Conservation (phyloP, 805 yeast genomes). For the Kodamaea leandrae region DNA sequence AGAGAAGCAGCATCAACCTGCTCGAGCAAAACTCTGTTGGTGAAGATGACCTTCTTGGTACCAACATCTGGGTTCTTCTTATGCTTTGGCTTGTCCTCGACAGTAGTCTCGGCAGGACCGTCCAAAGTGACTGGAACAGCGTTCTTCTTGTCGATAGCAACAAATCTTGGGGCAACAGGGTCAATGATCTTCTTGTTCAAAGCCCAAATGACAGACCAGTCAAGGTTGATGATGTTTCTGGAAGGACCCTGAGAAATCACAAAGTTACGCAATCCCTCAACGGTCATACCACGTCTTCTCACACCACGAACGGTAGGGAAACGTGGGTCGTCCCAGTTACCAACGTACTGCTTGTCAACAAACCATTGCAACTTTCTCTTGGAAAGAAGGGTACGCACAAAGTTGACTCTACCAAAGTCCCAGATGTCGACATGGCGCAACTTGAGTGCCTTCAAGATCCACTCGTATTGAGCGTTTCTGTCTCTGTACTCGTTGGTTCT, state of each 20-base stretch:
- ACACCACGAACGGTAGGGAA: conserved; percentile 99
- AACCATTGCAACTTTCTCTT: conserved; percentile 99
- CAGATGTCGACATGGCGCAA: conserved; percentile 93
- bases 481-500: conserved; percentile 99
- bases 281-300: conserved; percentile 99
- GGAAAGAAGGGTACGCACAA: conserved; percentile 89
- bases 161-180: conserved; percentile 94
- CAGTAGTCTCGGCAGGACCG: conserved; percentile 20
- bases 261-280: conserved; percentile 93
- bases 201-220: conserved; percentile 98
- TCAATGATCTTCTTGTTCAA: conserved; percentile 95
- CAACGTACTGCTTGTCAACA: conserved; percentile 84
- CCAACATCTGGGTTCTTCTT: conserved; percentile 32
- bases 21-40: conserved; percentile 23
- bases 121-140: conserved; percentile 66
- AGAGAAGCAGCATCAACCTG: conserved; percentile 27
- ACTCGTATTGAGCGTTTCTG: conserved; percentile 96
- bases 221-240: conserved; percentile 91
- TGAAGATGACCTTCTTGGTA: conserved; percentile 22
- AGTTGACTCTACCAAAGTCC: conserved; percentile 98
- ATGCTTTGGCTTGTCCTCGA: conserved; percentile 29
- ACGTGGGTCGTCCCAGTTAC: conserved; percentile 98
- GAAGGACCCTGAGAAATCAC: conserved; percentile 97
- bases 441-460: conserved; percentile 81
- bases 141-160: conserved; percentile 65